A percentile compares a stretch with the other conserved stretches of the same genome.
These are phyloP conservation scores for Fusarium succisae DNA, from an alignment of 2,329 filamentous ascomycete genomes.

Conservation along the genomic window DNA sequence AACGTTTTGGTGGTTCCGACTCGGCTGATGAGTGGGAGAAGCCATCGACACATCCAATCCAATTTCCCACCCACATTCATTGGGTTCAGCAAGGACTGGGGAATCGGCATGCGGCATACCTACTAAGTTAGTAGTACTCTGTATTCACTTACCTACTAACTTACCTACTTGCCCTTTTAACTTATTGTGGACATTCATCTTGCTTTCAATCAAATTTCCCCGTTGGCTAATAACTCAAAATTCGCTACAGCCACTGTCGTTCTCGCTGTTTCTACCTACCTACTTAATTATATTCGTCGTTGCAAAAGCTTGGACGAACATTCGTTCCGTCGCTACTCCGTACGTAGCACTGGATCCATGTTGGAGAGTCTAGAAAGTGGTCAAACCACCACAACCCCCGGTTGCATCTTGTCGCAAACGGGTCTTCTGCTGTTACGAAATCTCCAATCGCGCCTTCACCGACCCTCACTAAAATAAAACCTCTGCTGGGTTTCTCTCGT, in stretches of 20 bases:
- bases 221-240: not conserved
- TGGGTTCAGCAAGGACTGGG: conserved; percentile 33
- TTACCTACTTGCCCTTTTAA: not conserved
- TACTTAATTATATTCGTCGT: conserved; percentile 4
- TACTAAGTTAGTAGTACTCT: not conserved
- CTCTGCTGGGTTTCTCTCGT: conserved; percentile 29
- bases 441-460: conserved; percentile 38
- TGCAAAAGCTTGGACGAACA: conserved; percentile 2
- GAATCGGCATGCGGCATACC: conserved; percentile 25
- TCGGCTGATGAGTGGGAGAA: conserved; percentile 38
- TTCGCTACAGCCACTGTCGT: not conserved
- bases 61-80: conserved; percentile 41
- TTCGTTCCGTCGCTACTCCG: not conserved
- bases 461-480: conserved; percentile 27
- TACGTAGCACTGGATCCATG: not conserved
- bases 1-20: conserved; percentile 37
- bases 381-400: conserved; percentile 19
- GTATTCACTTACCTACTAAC: not conserved
- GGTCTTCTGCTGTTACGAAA: conserved; percentile 20
- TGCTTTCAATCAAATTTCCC: conserved; percentile 1
- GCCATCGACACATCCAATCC: conserved; percentile 42
- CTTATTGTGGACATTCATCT: conserved; percentile 5
- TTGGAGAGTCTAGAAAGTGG: conserved; percentile 5
- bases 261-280: conserved; percentile 3
- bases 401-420: conserved; percentile 32